A percentile compares a stretch with the other conserved stretches of the same genome.
Evolutionary conservation across 805 yeast genomes (phyloP).

Genomic region (Blastobotrys peoriensis): DNA sequence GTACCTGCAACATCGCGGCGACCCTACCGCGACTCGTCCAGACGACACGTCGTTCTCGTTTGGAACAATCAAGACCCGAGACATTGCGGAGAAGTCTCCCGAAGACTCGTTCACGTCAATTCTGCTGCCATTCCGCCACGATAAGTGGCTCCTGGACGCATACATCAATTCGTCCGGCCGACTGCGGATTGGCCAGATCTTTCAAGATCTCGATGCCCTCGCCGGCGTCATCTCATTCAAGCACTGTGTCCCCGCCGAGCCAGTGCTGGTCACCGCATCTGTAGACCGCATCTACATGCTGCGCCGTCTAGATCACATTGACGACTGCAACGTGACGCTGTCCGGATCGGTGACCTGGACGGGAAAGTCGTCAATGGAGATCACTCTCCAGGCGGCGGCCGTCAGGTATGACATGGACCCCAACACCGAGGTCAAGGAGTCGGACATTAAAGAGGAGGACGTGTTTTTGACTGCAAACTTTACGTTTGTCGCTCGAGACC

Average conservation of each 20-base stretch:
- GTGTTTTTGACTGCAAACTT: slow-evolving; percentile 84
- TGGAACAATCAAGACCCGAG: slow-evolving; percentile 64
- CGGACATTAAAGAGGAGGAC: slow-evolving; percentile 54
- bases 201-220: slow-evolving; percentile 88
- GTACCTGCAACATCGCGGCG: slow-evolving; percentile 34
- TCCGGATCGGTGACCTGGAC: slow-evolving; percentile 96
- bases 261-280: slow-evolving; percentile 91
- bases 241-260: slow-evolving; percentile 93
- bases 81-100: slow-evolving; percentile 66
- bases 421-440: slow-evolving; percentile 44
- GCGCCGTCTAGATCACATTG: slow-evolving; percentile 73
- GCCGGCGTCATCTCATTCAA: slow-evolving; percentile 92
- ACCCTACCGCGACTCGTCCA: slow-evolving; percentile 40
- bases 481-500: slow-evolving; percentile 94
- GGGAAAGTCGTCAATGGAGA: slow-evolving; percentile 93
- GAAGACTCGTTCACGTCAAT: slow-evolving; percentile 52
- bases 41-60: slow-evolving; percentile 40
- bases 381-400: slow-evolving; percentile 82
- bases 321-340: slow-evolving; percentile 66
- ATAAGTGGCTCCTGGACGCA: slow-evolving; percentile 73
- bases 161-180: slow-evolving; percentile 90
- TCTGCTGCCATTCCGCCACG: slow-evolving; percentile 75
- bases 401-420: slow-evolving; percentile 51
- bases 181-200: slow-evolving; percentile 83
- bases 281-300: slow-evolving; percentile 88